Percentiles rank a stretch among this genome's conserved stretches.
Conservation (phyloP, 2,329 filamentous ascomycete species). For the Teratosphaeria gauchensis region DNA sequence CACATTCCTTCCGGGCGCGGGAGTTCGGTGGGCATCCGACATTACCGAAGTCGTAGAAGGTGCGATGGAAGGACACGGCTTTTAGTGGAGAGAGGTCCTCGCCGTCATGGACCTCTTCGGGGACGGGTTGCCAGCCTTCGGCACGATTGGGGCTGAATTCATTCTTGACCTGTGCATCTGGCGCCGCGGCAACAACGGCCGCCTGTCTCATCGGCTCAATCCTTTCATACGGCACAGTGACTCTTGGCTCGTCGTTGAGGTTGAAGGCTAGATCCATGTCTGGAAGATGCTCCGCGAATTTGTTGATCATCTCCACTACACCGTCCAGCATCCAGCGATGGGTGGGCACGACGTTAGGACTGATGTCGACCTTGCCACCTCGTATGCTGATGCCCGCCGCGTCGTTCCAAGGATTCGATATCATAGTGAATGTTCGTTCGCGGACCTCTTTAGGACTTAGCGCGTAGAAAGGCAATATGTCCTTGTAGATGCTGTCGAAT, state of each 20-base stretch:
- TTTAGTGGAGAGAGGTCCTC: conserved; percentile 18
- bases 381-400: conserved; percentile 48
- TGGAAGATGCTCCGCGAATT: conserved; percentile 45
- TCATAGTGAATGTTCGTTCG: conserved; percentile 42
- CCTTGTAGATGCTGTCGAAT: conserved; percentile 49
- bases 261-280: conserved; percentile 58
- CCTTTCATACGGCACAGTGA: conserved; percentile 43
- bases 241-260: conserved; percentile 50
- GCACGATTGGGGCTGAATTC: conserved; percentile 31
- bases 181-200: conserved; percentile 13
- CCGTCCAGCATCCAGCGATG: conserved; percentile 52
- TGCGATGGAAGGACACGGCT: conserved; percentile 28
- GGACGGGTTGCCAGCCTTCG: conserved; percentile 29
- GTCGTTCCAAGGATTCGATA: conserved; percentile 46
- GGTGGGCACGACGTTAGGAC: conserved; percentile 43
- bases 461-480: conserved; percentile 47
- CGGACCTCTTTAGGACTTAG: conserved; percentile 43
- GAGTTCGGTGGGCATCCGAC: conserved; percentile 55
- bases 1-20: conserved; percentile 46
- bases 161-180: conserved; percentile 7
- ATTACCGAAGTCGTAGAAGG: conserved; percentile 33
- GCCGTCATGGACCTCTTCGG: conserved; percentile 12
- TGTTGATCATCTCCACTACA: conserved; percentile 43
- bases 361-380: conserved; percentile 41
- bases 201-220: conserved; percentile 28